Percentiles rank a stretch among this genome's conserved stretches.
Evolutionary conservation across 306 rosid species (phyloP).

Genomic region (Gillenia trifoliata): DNA sequence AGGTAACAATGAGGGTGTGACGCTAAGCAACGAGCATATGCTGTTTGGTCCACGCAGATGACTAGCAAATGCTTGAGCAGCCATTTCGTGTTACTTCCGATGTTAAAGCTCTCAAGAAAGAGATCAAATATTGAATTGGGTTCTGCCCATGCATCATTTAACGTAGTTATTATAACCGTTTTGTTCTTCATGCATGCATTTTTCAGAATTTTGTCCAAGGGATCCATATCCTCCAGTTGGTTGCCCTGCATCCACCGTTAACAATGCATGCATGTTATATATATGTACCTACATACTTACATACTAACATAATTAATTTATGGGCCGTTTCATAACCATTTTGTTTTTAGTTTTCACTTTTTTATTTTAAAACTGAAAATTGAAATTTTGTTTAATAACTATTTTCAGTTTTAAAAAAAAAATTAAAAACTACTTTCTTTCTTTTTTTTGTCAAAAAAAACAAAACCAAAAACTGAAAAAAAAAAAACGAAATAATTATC

Average conservation of each 20-base stretch:
- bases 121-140: conserved; percentile 70
- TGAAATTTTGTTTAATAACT: too few species aligned
- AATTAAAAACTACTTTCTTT: too few species aligned
- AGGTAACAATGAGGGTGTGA: conserved; percentile 61
- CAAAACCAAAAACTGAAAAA: too few species aligned
- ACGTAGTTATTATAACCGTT: conserved; percentile 71
- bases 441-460: too few species aligned
- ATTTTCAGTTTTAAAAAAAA: too few species aligned
- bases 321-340: too few species aligned
- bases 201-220: conserved; percentile 33
- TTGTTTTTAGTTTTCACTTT: too few species aligned
- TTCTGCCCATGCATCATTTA: conserved; percentile 90
- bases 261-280: too few species aligned
- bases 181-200: conserved; percentile 52
- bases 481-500: too few species aligned
- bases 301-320: too few species aligned
- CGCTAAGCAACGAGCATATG: conserved; percentile 53
- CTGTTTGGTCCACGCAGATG: conserved; percentile 63
- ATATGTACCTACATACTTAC: too few species aligned
- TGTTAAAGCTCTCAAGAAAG: conserved; percentile 62
- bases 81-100: conserved; percentile 52
- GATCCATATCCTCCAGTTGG: neutral
- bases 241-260: neutral
- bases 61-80: conserved; percentile 63
- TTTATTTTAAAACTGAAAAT: too few species aligned